Base-by-base conservation (phyloP, 1,284 basidiomycete genomes). In the Baeospora myosura region DNA sequence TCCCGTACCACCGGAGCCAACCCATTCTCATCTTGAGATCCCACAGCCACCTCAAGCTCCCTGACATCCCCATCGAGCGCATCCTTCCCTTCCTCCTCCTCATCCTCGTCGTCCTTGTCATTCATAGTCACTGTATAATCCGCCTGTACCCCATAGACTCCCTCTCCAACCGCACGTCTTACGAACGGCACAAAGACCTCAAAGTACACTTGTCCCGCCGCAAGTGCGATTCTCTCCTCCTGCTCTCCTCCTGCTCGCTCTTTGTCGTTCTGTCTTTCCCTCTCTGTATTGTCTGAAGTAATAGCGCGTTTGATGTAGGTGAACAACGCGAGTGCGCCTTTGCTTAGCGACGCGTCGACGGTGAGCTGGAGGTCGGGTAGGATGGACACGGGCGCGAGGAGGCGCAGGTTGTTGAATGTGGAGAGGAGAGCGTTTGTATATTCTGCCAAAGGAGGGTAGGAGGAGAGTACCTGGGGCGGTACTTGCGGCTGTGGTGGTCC, bases 331-430 rank as follows among this genome's bases (percentile, higher is more conserved):
- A 60, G 58, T 2, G 69, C 69, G 2, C 66, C 64, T 18, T 59
- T 57, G 1, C 62, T 66, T 3, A 93, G 62, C 1, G 72, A 66
- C 2, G 56, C 57, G 34, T 82, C 76, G 34, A 88, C 65, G 3
- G 67, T 57, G 0, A 52, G 51, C 1, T 68, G 55, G 2, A 90
- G 57, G 23, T 70, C 58, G 1, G 55, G 59, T 36, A 72, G 63
- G 30, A 81, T 67, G 30, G 68, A 66, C 5, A 76, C 62, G 0
- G 90, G 88, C 0, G 88, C 88, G 7, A 95, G 72, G 6, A 92
- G 66, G 1, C 92, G 82, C 10, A 97, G 69, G 2, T 81, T 69
- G 60, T 97, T 97, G 38, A 96, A 66, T 0, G 84, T 72, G 1
- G 76, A 69, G 3, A 92, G 68, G 24, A 92, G 63, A 0, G 78